Conservation (phyloP, 345 rosid species). For the Pseudoturritis turrita region DNA sequence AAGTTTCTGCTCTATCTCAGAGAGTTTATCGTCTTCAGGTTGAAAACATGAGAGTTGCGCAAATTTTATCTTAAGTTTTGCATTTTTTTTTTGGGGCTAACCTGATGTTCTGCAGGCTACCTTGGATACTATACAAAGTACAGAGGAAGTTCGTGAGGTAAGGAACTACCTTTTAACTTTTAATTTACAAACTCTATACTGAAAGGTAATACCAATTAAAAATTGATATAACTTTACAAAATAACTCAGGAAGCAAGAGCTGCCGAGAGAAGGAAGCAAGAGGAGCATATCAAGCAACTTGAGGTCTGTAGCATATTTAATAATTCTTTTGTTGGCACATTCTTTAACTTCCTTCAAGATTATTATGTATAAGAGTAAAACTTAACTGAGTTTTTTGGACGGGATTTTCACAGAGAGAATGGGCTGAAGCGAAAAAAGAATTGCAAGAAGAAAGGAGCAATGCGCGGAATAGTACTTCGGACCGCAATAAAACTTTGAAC, state of each 20-base stretch:
- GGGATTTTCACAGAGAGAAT: constrained; percentile 64
- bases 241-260: constrained; percentile 68
- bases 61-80: not conserved
- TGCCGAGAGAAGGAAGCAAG: constrained; percentile 74
- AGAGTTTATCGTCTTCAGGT: constrained; percentile 87
- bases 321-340: not conserved
- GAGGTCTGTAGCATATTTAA: constrained; percentile 49
- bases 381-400: not conserved
- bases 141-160: constrained; percentile 92
- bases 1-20: constrained; percentile 78
- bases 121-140: constrained; percentile 79
- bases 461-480: constrained; percentile 55
- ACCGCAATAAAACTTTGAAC: constrained; percentile 67
- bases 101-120: constrained; percentile 59
- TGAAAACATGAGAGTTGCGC: constrained; percentile 6
- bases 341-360: not conserved
- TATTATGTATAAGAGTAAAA: not conserved
- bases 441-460: constrained; percentile 75
- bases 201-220: not conserved
- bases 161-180: not conserved
- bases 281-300: constrained; percentile 60
- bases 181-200: not conserved
- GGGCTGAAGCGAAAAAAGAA: constrained; percentile 92
- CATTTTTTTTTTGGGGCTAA: constrained; percentile 21
- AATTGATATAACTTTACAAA: not conserved